Conservation (phyloP, 768 basidiomycete species). For the Pulveroboletus sp. region DNA sequence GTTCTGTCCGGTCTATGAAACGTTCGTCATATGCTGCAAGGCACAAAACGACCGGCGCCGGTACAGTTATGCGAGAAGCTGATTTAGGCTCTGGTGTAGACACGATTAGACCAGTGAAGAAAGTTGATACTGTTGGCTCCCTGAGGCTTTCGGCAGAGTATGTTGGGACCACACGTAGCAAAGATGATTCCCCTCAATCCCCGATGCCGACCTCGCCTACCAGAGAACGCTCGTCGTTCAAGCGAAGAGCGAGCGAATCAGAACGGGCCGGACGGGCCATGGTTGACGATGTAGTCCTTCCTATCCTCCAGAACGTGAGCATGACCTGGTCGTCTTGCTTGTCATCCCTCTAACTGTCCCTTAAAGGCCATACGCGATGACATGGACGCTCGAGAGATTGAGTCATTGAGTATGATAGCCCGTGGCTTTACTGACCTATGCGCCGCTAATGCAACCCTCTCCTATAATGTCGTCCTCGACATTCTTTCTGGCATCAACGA, state of each 20-base stretch:
- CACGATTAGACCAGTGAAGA: constrained; percentile 92
- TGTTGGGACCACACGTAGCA: constrained; percentile 62
- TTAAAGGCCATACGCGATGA: constrained; percentile 68
- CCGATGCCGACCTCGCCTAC: constrained; percentile 44
- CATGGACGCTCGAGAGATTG: constrained; percentile 84
- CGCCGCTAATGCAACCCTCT: constrained; percentile 76
- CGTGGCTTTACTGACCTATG: constrained; percentile 86
- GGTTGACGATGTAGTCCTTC: constrained; percentile 81
- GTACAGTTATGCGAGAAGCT: constrained; percentile 73
- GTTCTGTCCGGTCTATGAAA: constrained; percentile 56
- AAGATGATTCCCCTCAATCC: constrained; percentile 44
- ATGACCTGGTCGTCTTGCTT: background rate
- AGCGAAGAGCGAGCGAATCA: constrained; percentile 49
- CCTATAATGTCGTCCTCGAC: constrained; percentile 85
- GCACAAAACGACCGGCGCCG: constrained; percentile 52
- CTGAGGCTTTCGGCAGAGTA: constrained; percentile 74
- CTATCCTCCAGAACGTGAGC: constrained; percentile 69
- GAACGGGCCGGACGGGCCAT: constrained; percentile 63
- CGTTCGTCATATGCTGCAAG: constrained; percentile 80
- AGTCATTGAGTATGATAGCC: constrained; percentile 83
- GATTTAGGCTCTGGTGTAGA: constrained; percentile 86
- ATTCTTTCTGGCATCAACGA: constrained; percentile 88
- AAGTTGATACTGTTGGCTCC: constrained; percentile 77
- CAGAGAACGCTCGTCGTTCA: constrained; percentile 38
- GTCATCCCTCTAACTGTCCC: constrained; percentile 2